Evolutionary conservation across 768 basidiomycete species (phyloP), one percentile per base, ranked within the genome.

Genomic region (Glaciozyma antarctica): DNA sequence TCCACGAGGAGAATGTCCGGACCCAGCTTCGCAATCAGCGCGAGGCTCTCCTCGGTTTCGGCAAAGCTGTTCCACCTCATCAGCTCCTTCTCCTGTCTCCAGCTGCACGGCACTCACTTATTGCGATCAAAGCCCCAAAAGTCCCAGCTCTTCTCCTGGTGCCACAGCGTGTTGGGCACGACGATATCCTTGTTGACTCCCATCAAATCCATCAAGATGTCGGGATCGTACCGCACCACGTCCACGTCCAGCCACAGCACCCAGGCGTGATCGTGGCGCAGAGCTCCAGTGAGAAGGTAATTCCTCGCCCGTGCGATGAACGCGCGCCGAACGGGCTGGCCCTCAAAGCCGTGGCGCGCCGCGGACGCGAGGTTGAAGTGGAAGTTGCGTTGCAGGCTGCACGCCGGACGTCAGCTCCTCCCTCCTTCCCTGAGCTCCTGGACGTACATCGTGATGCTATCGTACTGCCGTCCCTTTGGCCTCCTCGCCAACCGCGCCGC

Each of bases 201-300:
- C 65, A 61, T 61, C 24, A 66, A 45, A 48, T 66, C 65, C 30
- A 41, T 47, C 9, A 66, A 17, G 48, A 66, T 66, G 22, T 62
- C 10, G 12, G 60, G 60, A 30, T 66, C 65, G 51, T 66, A 66
- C 28, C 65, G 21, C 28, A 62, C 61, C 22, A 66, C 65, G n/a
- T 66, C 65, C 9, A 66, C 65, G 45, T 66, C 65, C 28, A 66
- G 60, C 65, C 65, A 66, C 3, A 66, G 60, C 19, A 66, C 65
- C 60, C 60, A 66, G 5, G 55, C 38, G 26, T 61, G 55, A 22
- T 66, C 65, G 55, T 34, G 49, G 15, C 55, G 21, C 7, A 66
- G 24, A 22, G 60, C 55, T 0, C 32, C 30, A 21, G 60, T 44
- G 1, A 66, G 16, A 15, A 66, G 60, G 47, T 58, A 66, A 30